Conservation (phyloP, 2,329 filamentous ascomycete species). For the Tolypocladium cylindrosporum region DNA sequence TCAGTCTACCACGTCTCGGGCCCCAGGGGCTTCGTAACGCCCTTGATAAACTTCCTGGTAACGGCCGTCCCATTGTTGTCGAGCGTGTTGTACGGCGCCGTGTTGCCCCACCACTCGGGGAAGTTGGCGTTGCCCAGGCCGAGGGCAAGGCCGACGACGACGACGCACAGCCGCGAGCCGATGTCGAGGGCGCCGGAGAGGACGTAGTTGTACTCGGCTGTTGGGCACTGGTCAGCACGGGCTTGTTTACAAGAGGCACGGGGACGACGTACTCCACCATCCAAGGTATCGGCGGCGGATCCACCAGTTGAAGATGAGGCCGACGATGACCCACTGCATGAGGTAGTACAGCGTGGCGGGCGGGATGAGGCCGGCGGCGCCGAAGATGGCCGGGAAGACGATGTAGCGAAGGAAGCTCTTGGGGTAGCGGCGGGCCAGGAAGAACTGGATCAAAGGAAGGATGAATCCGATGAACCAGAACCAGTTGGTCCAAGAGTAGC, state of each 20-base stretch:
- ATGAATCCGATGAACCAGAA: neutral
- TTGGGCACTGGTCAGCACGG: neutral
- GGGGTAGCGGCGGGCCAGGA: neutral
- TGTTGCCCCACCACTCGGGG: neutral
- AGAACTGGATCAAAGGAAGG: neutral
- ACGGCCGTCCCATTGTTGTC: neutral
- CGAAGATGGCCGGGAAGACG: conserved; percentile 42
- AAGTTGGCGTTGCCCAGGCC: conserved; percentile 1
- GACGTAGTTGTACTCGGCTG: conserved; percentile 42
- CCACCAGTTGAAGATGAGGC: conserved; percentile 42
- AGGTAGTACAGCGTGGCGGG: conserved; percentile 45
- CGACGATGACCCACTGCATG: conserved; percentile 42
- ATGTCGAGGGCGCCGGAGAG: conserved; percentile 46
- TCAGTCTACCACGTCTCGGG: neutral
- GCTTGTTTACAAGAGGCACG: neutral
- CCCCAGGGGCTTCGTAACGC: neutral
- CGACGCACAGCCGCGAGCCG: conserved; percentile 42
- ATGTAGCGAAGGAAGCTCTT: conserved; percentile 31
- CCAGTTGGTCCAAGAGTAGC: neutral
- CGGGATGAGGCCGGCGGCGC: conserved; percentile 35
- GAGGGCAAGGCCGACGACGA: conserved; percentile 37
- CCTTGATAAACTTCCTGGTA: neutral
- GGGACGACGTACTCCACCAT: conserved; percentile 38
- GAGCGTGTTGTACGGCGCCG: neutral
- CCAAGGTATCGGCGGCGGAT: conserved; percentile 37